A percentile compares a stretch with the other conserved stretches of the same genome.
Conservation (phyloP, 495 filamentous ascomycete species). For the Cairneyella variabilis region DNA sequence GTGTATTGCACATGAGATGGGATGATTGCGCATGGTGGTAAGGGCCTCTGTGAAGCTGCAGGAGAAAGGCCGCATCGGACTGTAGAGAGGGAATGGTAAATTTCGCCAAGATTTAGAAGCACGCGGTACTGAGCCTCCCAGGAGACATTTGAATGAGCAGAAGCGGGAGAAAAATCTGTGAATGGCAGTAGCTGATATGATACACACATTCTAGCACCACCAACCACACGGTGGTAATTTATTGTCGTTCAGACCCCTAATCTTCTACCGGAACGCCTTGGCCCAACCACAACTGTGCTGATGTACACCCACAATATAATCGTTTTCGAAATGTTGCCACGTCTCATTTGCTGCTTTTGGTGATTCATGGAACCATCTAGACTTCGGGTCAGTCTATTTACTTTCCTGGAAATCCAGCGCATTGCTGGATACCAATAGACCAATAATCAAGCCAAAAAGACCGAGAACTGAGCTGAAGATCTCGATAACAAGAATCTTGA, state of each 20-base stretch:
- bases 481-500: slow-evolving; percentile 98
- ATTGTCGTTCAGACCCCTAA: slow-evolving; percentile 2
- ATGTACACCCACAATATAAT: slow-evolving; percentile 20
- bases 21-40: no score
- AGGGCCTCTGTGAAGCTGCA: no score
- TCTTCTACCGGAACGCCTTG: slow-evolving; percentile 27
- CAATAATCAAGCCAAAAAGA: slow-evolving; percentile 96
- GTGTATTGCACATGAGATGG: no score
- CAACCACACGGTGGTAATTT: slow-evolving; percentile 3
- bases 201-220: slow-evolving; percentile 11
- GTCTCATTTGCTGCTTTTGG: background rate
- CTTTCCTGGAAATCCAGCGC: slow-evolving; percentile 62
- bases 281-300: background rate
- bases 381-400: background rate
- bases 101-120: no score
- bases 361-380: background rate
- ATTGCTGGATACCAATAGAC: slow-evolving; percentile 79
- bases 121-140: no score
- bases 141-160: background rate
- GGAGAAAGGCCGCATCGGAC: no score
- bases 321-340: no score
- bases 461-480: slow-evolving; percentile 99
- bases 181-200: slow-evolving; percentile 4
- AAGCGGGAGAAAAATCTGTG: background rate
- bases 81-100: background rate